Evolutionary conservation across 768 basidiomycete species (phyloP).

Genomic region (Collybia sordida): DNA sequence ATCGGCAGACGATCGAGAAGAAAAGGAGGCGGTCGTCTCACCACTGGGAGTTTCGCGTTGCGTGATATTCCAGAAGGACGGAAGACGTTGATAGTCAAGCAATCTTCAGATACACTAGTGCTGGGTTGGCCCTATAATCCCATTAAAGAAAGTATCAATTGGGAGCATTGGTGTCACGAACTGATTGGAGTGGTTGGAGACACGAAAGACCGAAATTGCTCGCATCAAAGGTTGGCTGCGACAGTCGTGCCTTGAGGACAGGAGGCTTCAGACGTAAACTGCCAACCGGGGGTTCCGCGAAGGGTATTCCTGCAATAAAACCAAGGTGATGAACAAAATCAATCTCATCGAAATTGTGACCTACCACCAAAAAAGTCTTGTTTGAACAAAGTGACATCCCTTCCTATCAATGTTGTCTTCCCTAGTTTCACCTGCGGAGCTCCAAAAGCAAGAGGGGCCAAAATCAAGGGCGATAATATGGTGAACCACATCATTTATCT

Average conservation of each 20-base stretch:
- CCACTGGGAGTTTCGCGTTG: slow-evolving; percentile 36
- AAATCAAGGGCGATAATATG: slow-evolving; percentile 2
- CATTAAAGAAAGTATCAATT: not conserved
- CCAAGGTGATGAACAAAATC: not conserved
- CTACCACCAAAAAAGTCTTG: slow-evolving; percentile 50
- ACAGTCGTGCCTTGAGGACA: slow-evolving; percentile 40
- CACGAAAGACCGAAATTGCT: slow-evolving; percentile 39
- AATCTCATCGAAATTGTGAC: not conserved
- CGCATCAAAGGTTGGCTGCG: slow-evolving; percentile 38
- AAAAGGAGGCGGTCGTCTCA: slow-evolving; percentile 14
- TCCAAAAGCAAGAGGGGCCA: slow-evolving; percentile 8
- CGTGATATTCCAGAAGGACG: slow-evolving; percentile 38
- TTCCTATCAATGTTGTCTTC: slow-evolving; percentile 35
- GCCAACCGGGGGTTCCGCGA: slow-evolving; percentile 52
- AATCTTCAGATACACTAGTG: slow-evolving; percentile 52
- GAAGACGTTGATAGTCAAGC: slow-evolving; percentile 58
- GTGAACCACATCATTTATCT: slow-evolving; percentile 4
- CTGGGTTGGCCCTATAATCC: slow-evolving; percentile 24
- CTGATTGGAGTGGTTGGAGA: slow-evolving; percentile 39
- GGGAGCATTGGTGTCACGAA: not conserved
- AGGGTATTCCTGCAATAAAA: slow-evolving; percentile 44
- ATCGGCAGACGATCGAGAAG: not conserved
- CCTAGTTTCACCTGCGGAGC: slow-evolving; percentile 38
- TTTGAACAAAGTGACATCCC: slow-evolving; percentile 28
- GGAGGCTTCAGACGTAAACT: slow-evolving; percentile 44